phyloP scores from a whole-genome alignment of 2,329 filamentous ascomycete species.

The Aspergillus spinulosporus region DNA sequence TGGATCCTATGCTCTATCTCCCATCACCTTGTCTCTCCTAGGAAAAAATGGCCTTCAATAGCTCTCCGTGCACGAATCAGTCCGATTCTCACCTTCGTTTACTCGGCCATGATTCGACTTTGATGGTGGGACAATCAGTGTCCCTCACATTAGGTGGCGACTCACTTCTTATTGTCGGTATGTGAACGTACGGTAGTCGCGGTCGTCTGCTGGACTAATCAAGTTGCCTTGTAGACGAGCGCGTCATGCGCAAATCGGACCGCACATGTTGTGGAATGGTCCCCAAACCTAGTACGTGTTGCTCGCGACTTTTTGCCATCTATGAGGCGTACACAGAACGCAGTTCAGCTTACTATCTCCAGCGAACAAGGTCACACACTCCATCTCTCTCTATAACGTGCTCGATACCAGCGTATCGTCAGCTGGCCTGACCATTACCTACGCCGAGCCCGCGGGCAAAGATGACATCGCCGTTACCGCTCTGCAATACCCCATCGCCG shows the following conservation, averaged over 20 bases:
- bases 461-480: slow-evolving; percentile 61
- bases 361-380: slow-evolving; percentile 53
- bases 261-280: slow-evolving; percentile 58
- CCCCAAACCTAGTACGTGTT: slow-evolving; percentile 49
- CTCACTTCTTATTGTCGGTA: slow-evolving; percentile 61
- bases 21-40: slow-evolving; percentile 8
- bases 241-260: slow-evolving; percentile 49
- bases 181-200: slow-evolving; percentile 19
- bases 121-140: slow-evolving; percentile 58
- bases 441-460: slow-evolving; percentile 63
- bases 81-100: slow-evolving; percentile 31
- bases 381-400: slow-evolving; percentile 78
- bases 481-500: slow-evolving; percentile 62
- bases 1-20: slow-evolving; percentile 8
- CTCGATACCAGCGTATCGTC: slow-evolving; percentile 73
- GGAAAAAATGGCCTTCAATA: slow-evolving; percentile 25
- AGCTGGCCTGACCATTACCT: slow-evolving; percentile 67
- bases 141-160: slow-evolving; percentile 63
- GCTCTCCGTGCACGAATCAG: slow-evolving; percentile 24
- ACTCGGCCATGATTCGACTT: slow-evolving; percentile 46
- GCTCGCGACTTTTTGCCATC: background rate
- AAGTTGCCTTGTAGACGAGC: slow-evolving; percentile 51
- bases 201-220: slow-evolving; percentile 4
- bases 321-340: background rate
- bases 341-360: slow-evolving; percentile 13